Percentiles rank a stretch among this genome's conserved stretches.
phyloP scores from a whole-genome alignment of 768 basidiomycete species.

The Boletus patriciae region DNA sequence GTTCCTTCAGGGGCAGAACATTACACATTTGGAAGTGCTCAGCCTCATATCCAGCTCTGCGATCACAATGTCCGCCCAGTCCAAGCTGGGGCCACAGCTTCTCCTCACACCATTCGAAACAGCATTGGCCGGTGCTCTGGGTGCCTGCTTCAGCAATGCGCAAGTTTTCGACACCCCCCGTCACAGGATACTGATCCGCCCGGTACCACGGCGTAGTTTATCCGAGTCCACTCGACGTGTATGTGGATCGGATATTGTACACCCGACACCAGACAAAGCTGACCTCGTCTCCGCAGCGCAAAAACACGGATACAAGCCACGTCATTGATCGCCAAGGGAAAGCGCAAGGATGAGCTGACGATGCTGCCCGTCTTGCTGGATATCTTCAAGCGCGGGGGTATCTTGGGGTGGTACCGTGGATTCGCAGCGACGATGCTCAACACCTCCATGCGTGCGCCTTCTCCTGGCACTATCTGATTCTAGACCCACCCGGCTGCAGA shows the following conservation, averaged over 20 bases:
- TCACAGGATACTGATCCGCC: slow-evolving; percentile 4
- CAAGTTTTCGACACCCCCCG: slow-evolving; percentile 43
- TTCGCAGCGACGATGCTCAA: slow-evolving; percentile 98
- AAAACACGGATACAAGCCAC: slow-evolving; percentile 94
- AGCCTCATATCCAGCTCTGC: not conserved
- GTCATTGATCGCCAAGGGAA: slow-evolving; percentile 52
- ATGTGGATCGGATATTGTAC: slow-evolving; percentile 34
- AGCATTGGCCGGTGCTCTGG: slow-evolving; percentile 90
- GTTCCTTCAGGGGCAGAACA: too few relatives aligned
- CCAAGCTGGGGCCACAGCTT: slow-evolving; percentile 54
- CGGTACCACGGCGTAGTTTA: slow-evolving; percentile 73
- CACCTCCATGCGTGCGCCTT: slow-evolving; percentile 80
- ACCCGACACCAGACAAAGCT: not conserved
- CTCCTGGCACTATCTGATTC: not conserved
- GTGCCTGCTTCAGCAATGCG: slow-evolving; percentile 93
- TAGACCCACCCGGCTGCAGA: slow-evolving; percentile 47
- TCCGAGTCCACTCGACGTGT: slow-evolving; percentile 95
- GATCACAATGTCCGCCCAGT: slow-evolving; percentile 38
- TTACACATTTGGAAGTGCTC: not conserved
- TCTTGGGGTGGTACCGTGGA: slow-evolving; percentile 83
- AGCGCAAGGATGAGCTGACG: slow-evolving; percentile 49
- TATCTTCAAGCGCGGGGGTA: slow-evolving; percentile 79
- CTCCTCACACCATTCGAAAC: slow-evolving; percentile 79
- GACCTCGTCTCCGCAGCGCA: slow-evolving; percentile 49
- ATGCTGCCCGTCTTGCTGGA: slow-evolving; percentile 64